Base-by-base conservation (phyloP, 75 land plant species). In the Selaginella tamariscina region DNA sequence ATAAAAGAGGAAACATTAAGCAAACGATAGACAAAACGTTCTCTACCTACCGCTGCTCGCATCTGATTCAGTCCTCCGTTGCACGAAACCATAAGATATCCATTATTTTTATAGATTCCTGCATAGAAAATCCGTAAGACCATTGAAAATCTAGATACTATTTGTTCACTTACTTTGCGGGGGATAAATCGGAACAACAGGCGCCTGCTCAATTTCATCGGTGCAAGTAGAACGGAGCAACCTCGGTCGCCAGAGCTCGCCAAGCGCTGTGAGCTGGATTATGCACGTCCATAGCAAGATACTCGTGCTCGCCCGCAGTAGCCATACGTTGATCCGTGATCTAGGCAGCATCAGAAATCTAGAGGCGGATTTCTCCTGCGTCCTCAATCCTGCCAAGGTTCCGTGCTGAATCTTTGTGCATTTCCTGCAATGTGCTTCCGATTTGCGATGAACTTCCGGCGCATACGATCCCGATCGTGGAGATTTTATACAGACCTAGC, bases 61-160 rank as follows among this genome's bases (percentile, higher is more conserved):
- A 88, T 88, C 69, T 91, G 97, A 72, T 88, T 91, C 31, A 91
- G 88, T 30, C 97, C 97, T 15, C 97, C 97, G 74, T 91, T 91
- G 79, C 93, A 88, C 54, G 86, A 85, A 20, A 91, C 87, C 72
- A 72, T 78, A 26, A 91, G 78, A 70, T 77, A 91, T 5, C 97
- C 97, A 79, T 91, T 91, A 69, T 78, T 86, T 56, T 68, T 73
- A 60, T 88, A 87, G 2, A 78, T 71, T 73, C 96, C 96, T 91
- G 83, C 77, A 82, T 1, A 30, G 13, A 64, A 27, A 30, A 20
- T n/a, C 28, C 70, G 23, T 21, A 26, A 59, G 62, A 23, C 32
- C 20, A 31, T n/a, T 13, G 21, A 31, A 65, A 65, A n/a, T n/a
- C n/a, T n/a, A n/a, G n/a, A n/a, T n/a, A n/a, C n/a, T n/a, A n/a